phyloP scores from a whole-genome alignment of 306 rosid genomes.

The Dalbergia cochinchinensis region DNA sequence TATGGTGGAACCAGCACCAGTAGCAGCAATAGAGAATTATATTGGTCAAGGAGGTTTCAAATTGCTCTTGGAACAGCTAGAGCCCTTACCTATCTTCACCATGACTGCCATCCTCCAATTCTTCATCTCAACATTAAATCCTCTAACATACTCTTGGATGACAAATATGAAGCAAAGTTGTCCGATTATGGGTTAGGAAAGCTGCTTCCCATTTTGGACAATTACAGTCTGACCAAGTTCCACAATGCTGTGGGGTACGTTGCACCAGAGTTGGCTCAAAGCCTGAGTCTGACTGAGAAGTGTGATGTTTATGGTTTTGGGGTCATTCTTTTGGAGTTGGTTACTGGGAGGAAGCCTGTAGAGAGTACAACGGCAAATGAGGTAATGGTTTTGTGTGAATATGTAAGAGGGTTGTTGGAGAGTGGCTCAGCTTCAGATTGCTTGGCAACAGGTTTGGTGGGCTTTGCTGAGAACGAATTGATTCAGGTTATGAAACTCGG shows the following conservation, averaged over 20 bases:
- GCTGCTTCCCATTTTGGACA: constrained; percentile 73
- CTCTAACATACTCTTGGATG: constrained; percentile 68
- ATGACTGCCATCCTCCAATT: constrained; percentile 71
- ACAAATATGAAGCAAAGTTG: constrained; percentile 63
- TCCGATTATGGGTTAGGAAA: constrained; percentile 73
- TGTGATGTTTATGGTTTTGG: constrained; percentile 78
- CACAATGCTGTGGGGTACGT: constrained; percentile 71
- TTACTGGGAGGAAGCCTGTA: constrained; percentile 77
- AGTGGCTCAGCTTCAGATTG: constrained; percentile 69
- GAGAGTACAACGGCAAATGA: constrained; percentile 64
- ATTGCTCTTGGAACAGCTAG: constrained; percentile 74
- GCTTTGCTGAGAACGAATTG: constrained; percentile 65
- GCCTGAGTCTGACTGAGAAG: constrained; percentile 69
- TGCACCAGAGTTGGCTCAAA: constrained; percentile 30
- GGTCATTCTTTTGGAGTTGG: constrained; percentile 74
- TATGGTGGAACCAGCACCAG: too few relatives aligned
- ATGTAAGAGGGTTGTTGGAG: constrained; percentile 68
- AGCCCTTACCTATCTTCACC: constrained; percentile 78
- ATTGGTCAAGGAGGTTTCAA: constrained; percentile 71
- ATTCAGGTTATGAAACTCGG: constrained; percentile 72
- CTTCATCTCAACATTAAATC: constrained; percentile 84
- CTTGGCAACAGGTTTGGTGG: constrained; percentile 64
- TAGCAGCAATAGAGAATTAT: constrained; percentile 41
- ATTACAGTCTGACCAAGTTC: constrained; percentile 60
- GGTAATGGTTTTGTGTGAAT: constrained; percentile 73